Base-by-base conservation (phyloP, 2,329 filamentous ascomycete genomes). In the Aphanocladium album region DNA sequence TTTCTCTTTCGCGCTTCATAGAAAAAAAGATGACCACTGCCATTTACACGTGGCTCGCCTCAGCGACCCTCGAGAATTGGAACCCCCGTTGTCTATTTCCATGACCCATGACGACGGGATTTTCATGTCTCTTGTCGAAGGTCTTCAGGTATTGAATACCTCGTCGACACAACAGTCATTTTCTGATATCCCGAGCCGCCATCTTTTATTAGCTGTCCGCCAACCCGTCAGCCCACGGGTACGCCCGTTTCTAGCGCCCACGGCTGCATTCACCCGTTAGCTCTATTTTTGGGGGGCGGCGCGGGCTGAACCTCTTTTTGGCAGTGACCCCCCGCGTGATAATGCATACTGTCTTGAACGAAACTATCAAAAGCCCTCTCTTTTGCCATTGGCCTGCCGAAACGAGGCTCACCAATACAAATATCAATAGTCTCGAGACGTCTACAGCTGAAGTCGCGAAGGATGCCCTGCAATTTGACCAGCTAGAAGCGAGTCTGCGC, bases 211-310 rank as follows among this genome's bases (percentile, higher is more conserved):
- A n/a, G n/a, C 19, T 30, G 21, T 21, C 45, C 23, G 46, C 54
- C 30, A 49, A 27, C 30, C 56, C 37, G 17, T 35, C 47, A n/a
- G 19, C 37, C 57, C 37, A 53, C 57, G 57, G 57, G 47, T 59
- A 52, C 14, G 57, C 57, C 57, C 57, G 57, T 46, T 52, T 52
- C 47, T 59, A 51, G 47, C 47, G 57, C 45, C 45, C 35, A 43
- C 57, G 57, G 57, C 57, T 53, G 11, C n/a, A 23, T 19, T 59
- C 23, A 37, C 30, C 55, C 57, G 57, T 58, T 43, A 21, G 37
- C 54, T 43, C 9, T 11, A 23, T 30, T 8, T 17, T 23, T 19
- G 3, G 35, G 19, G 56, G 56, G 21, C 19, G 7, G 14, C 41
- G 33, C 12, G 19, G 54, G 45, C 54, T 57, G 30, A 35, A 46